phyloP scores from a whole-genome alignment of 2,329 filamentous ascomycete genomes.

The Colletotrichum destructivum region DNA sequence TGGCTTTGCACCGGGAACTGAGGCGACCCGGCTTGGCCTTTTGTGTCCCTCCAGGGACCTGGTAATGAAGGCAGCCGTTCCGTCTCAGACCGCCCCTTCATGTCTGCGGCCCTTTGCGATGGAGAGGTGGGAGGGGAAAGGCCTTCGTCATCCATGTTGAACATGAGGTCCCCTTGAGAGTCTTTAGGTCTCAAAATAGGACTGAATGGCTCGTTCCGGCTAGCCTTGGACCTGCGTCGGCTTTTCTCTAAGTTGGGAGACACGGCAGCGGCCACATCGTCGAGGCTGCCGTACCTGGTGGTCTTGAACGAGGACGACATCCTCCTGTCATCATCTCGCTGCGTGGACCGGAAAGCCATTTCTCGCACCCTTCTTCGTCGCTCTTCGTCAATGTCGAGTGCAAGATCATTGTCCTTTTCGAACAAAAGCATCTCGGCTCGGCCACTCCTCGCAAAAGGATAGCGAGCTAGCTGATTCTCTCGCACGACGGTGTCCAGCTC shows the following conservation, averaged over 20 bases:
- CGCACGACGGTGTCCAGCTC: constrained; percentile 87
- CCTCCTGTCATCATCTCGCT: constrained; percentile 76
- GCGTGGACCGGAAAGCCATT: constrained; percentile 77
- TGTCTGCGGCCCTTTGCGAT: constrained; percentile 20
- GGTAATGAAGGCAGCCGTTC: constrained; percentile 47
- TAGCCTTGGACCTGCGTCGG: constrained; percentile 62
- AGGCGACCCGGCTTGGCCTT: constrained; percentile 45
- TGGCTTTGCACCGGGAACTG: constrained; percentile 26
- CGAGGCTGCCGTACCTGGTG: constrained; percentile 74
- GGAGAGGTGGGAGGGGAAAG: constrained; percentile 46
- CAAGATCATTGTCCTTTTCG: constrained; percentile 75
- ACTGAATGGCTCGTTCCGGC: constrained; percentile 71
- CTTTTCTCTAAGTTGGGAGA: constrained; percentile 61
- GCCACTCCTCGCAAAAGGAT: constrained; percentile 84
- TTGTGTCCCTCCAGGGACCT: constrained; percentile 57
- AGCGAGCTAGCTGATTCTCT: constrained; percentile 83
- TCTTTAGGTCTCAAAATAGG: constrained; percentile 78
- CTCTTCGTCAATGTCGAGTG: constrained; percentile 78
- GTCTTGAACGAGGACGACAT: constrained; percentile 72
- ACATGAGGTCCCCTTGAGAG: constrained; percentile 85
- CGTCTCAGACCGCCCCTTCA: constrained; percentile 14
- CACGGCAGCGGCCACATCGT: constrained; percentile 66
- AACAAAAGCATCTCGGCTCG: constrained; percentile 77
- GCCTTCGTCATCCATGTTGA: constrained; percentile 91
- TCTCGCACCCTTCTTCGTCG: constrained; percentile 80